These are phyloP conservation scores for Camellia granthamiana DNA, from an alignment of 148 eudicot genomes.

Conservation along the genomic window DNA sequence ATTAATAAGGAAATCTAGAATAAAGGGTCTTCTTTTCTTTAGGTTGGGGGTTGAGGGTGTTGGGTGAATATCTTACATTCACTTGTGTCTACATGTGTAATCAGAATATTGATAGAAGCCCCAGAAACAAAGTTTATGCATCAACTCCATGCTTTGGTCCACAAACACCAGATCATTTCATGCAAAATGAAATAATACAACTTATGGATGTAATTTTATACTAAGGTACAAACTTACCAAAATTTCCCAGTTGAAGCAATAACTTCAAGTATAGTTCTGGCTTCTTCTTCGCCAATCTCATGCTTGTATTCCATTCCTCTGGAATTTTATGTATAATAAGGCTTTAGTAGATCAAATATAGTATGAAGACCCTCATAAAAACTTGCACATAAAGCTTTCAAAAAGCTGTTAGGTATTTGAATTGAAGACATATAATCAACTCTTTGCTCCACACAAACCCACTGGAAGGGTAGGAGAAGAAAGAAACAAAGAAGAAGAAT, in stretches of 20 bases:
- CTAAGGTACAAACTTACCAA: constrained; percentile 48
- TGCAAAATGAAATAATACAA: background rate
- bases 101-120: background rate
- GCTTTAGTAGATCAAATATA: background rate
- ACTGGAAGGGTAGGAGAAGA: background rate
- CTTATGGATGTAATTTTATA: background rate
- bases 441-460: background rate
- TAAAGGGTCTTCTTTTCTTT: background rate
- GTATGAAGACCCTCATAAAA: background rate
- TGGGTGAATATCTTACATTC: background rate
- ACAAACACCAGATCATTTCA: background rate
- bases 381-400: background rate
- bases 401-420: background rate
- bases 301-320: constrained; percentile 46
- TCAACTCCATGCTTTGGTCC: background rate
- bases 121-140: background rate
- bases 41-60: background rate
- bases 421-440: background rate
- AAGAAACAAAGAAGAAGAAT: background rate
- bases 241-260: constrained; percentile 77
- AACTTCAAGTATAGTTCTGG: constrained; percentile 47
- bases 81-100: background rate
- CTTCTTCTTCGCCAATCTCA: constrained; percentile 56
- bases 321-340: constrained; percentile 12
- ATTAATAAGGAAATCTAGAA: background rate